Percentiles rank a stretch among this genome's conserved stretches.
Evolutionary conservation across 2,329 filamentous ascomycete genomes (phyloP).

Genomic region (Trichoderma hamatum): DNA sequence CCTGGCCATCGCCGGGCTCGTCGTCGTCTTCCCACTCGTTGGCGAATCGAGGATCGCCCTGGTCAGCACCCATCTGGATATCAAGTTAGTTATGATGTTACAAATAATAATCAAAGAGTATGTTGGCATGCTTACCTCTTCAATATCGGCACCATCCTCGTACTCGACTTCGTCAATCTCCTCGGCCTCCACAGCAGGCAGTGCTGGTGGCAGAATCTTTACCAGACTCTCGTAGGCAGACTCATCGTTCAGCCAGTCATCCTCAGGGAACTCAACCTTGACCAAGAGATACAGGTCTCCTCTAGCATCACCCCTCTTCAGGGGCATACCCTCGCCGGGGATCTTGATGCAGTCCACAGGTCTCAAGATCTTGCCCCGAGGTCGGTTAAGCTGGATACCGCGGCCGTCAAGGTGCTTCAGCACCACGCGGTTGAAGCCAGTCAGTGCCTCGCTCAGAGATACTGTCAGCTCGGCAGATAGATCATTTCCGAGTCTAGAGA

Average conservation of each 20-base stretch:
- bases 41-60: constrained; percentile 67
- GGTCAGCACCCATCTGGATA: constrained; percentile 69
- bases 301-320: constrained; percentile 79
- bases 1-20: constrained; percentile 60
- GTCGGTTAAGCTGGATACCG: constrained; percentile 79
- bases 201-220: constrained; percentile 72
- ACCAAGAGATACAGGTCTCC: constrained; percentile 88
- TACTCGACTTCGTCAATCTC: constrained; percentile 87
- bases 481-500: constrained; percentile 82
- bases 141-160: constrained; percentile 79
- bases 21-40: constrained; percentile 73
- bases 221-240: constrained; percentile 69
- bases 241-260: constrained; percentile 79
- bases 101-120: not conserved
- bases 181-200: constrained; percentile 66
- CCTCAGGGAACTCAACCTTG: constrained; percentile 84
- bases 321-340: constrained; percentile 88
- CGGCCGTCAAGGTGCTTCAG: constrained; percentile 91
- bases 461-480: constrained; percentile 80
- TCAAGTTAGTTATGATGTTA: constrained; percentile 6
- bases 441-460: constrained; percentile 80
- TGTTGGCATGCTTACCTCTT: constrained; percentile 60
- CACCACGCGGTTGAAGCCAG: constrained; percentile 87
- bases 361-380: constrained; percentile 78
- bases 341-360: constrained; percentile 87